Base-by-base conservation (phyloP, 2,329 filamentous ascomycete genomes). In the Aspergillus hortae region DNA sequence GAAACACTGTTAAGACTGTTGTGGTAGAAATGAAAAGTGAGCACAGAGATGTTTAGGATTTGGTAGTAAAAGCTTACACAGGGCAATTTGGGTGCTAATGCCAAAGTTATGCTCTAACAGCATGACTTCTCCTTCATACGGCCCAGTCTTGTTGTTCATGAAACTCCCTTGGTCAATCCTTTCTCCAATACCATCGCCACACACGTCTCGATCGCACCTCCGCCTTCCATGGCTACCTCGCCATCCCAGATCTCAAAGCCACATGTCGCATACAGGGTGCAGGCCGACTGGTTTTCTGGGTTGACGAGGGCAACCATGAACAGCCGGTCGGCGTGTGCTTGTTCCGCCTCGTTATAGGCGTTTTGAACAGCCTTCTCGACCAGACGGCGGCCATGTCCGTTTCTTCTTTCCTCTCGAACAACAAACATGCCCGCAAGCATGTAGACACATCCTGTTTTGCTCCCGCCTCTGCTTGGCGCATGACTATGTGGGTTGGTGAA, bases 401-500 rank as follows among this genome's bases (percentile, higher is more conserved):
- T 25, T 2, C 47, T 14, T 23, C 51, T 38, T 2, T 25, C 43
- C 11, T 27, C 30, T 10, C 17, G 25, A 1, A 17, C 23, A 3
- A 53, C 44, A 9, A 46, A 44, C 51, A 53, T 46, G 3, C 47
- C 51, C 3, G 33, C 15, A n/a, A 51, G 23, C 48, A 47, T 46
- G 32, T 44, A 53, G 9, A 38, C 23, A n/a, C 23, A 14, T 9
- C 19, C 43, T 2, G 7, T 15, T 5, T 25, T 2, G 5, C 14
- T 10, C 7, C n/a, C 2, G 10, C 25, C 21, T 11, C 3, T 0
- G 21, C 19, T 25, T 4, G 27, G n/a, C 6, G 21, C 4, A 12
- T 30, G 11, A 6, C 6, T 4, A 6, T 35, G 12, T 4, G 9
- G 44, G 35, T 36, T 14, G 14, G 46, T 10, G 17, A 51, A 51